These are phyloP conservation scores for Astrocystis sublimbata DNA, from an alignment of 495 filamentous ascomycete genomes.

Conservation along the genomic window DNA sequence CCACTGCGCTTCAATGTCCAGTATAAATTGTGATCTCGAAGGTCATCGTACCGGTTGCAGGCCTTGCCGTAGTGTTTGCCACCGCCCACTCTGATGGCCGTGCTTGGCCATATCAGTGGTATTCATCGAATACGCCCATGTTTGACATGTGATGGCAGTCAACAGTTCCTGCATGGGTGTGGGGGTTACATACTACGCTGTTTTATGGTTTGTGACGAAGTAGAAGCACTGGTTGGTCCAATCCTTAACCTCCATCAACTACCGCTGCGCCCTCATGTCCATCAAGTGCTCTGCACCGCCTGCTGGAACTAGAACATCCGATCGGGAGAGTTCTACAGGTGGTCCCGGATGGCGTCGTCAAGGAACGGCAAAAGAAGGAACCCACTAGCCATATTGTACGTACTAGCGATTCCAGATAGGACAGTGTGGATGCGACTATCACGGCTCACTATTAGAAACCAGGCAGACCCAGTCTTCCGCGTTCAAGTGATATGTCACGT, in stretches of 20 bases:
- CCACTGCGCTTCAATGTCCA: not conserved
- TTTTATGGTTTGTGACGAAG: conserved; percentile 6
- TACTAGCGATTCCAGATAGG: conserved; percentile 2
- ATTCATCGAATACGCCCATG: conserved; percentile 26
- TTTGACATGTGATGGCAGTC: conserved; percentile 29
- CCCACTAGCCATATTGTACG: conserved; percentile 12
- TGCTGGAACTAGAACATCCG: not conserved
- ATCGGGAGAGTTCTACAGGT: not conserved
- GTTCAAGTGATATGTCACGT: conserved; percentile 14
- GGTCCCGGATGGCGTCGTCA: conserved; percentile 10
- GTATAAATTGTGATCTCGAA: conserved; percentile 18
- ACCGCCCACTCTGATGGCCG: not conserved
- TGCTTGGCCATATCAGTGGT: conserved; percentile 18
- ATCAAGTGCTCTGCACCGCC: not conserved
- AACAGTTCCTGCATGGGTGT: conserved; percentile 20
- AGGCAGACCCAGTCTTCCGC: not conserved
- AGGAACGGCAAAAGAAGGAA: conserved; percentile 17
- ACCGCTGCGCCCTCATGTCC: not conserved
- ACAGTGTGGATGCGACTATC: not conserved
- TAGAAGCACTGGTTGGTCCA: not conserved
- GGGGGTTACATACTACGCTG: not conserved
- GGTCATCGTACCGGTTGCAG: conserved; percentile 18
- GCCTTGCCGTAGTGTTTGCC: conserved; percentile 5
- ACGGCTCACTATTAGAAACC: not conserved
- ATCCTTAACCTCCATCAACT: not conserved